phyloP scores from a whole-genome alignment of 768 basidiomycete species.

The Hygrophoropsis aurantiaca region DNA sequence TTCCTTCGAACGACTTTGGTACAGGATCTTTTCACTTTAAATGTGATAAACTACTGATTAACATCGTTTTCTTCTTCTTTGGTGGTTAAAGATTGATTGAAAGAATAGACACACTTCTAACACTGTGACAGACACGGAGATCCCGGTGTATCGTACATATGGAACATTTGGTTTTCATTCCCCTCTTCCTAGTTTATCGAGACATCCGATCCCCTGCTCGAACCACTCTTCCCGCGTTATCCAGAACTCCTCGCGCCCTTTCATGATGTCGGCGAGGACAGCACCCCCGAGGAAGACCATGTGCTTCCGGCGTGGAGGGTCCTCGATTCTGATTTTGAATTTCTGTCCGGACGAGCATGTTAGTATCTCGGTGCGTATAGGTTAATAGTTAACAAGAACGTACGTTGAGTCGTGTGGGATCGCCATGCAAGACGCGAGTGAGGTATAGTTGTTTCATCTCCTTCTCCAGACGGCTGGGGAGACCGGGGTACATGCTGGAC shows the following conservation, averaged over 20 bases:
- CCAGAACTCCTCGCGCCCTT: constrained; percentile 92
- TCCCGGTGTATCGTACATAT: background rate
- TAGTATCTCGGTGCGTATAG: too few species aligned
- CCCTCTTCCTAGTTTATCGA: constrained; percentile 85
- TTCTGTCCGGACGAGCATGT: constrained; percentile 54
- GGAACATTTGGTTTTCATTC: constrained; percentile 41
- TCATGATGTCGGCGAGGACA: constrained; percentile 99
- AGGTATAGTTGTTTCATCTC: constrained; percentile 99
- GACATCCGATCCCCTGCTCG: constrained; percentile 77
- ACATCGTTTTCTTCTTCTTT: background rate
- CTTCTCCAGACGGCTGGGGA: constrained; percentile 95
- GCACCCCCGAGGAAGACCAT: constrained; percentile 99
- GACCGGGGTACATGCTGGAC: constrained; percentile 97
- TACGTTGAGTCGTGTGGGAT: constrained; percentile 84
- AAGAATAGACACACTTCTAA: too few species aligned
- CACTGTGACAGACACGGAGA: too few species aligned
- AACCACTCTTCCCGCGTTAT: constrained; percentile 93
- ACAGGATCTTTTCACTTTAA: too few species aligned
- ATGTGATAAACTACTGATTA: too few species aligned
- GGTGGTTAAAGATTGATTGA: background rate
- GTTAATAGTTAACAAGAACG: constrained; percentile 40
- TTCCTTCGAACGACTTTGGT: too few species aligned
- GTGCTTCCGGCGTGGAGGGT: constrained; percentile 96
- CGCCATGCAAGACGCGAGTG: constrained; percentile 80
- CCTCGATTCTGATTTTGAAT: constrained; percentile 99